Evolutionary conservation across 306 rosid genomes (phyloP).

Genomic region (Cercis canadensis): DNA sequence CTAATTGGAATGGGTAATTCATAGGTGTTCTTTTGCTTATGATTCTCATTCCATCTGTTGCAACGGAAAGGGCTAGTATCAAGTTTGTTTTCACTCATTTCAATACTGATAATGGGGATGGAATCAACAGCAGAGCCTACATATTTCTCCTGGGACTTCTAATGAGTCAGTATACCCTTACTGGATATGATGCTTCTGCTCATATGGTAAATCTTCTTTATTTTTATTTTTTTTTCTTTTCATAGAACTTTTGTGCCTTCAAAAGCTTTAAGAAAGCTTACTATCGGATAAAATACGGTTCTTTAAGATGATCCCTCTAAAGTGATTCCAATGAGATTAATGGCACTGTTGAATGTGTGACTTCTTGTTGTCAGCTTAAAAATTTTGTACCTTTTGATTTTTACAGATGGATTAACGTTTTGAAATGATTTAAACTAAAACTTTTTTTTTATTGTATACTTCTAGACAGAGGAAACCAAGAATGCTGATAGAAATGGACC

Average conservation of each 20-base stretch:
- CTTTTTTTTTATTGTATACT: constrained; percentile 27
- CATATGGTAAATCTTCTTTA: constrained; percentile 86
- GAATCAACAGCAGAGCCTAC: constrained; percentile 69
- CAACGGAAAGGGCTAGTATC: constrained; percentile 82
- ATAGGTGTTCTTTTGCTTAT: constrained; percentile 90
- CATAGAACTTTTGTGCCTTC: constrained; percentile 19
- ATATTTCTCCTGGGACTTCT: constrained; percentile 89
- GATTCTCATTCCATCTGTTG: constrained; percentile 76
- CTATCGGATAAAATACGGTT: constrained; percentile 2
- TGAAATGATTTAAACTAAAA: constrained; percentile 35
- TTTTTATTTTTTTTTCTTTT: constrained; percentile 16
- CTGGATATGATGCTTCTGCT: constrained; percentile 96
- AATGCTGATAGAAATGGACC: constrained; percentile 92
- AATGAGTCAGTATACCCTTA: constrained; percentile 91
- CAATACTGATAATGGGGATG: constrained; percentile 83
- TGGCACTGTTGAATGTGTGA: constrained; percentile 13
- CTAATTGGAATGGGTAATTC: constrained; percentile 31
- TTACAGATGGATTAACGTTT: constrained; percentile 26
- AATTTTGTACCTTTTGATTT: constrained; percentile 21
- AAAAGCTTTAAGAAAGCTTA: constrained; percentile 20
- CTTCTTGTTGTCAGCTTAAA: constrained; percentile 19
- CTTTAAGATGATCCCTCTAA: constrained; percentile 1
- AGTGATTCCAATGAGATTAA: background rate
- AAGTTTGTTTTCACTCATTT: constrained; percentile 91
- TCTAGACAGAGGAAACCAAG: constrained; percentile 96